phyloP scores from a whole-genome alignment of 106 monocot genomes.

The Vanilla planifolia region DNA sequence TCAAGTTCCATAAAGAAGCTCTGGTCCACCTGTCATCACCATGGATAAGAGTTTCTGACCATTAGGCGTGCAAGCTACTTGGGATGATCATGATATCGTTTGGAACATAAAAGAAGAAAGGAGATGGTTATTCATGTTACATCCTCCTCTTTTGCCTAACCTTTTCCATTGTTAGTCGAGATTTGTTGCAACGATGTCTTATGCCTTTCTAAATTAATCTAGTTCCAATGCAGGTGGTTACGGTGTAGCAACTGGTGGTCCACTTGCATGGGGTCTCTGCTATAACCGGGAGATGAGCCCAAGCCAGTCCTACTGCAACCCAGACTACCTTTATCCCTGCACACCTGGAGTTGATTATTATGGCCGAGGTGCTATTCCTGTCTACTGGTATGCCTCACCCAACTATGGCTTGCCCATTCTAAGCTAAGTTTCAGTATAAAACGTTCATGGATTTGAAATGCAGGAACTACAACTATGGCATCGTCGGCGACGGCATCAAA shows the following conservation, averaged over 20 bases:
- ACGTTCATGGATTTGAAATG: no score
- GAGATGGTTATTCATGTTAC: no score
- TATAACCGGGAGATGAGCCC: slow-evolving; percentile 79
- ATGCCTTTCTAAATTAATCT: not conserved
- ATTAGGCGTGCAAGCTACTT: no score
- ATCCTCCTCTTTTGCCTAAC: no score
- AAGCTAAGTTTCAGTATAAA: no score
- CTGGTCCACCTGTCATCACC: no score
- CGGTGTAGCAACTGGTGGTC: slow-evolving; percentile 79
- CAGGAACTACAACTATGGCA: slow-evolving; percentile 18
- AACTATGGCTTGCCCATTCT: not conserved
- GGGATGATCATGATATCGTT: no score
- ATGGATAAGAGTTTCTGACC: no score
- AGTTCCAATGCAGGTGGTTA: slow-evolving; percentile 49
- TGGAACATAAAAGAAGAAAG: no score
- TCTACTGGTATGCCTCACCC: slow-evolving; percentile 43
- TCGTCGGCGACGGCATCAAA: slow-evolving; percentile 25
- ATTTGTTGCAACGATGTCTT: no score
- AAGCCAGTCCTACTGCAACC: slow-evolving; percentile 50
- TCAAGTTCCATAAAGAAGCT: no score
- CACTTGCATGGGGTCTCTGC: slow-evolving; percentile 67
- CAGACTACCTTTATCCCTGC: slow-evolving; percentile 38
- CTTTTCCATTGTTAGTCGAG: no score
- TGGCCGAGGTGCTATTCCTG: slow-evolving; percentile 56
- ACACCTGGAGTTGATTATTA: slow-evolving; percentile 41